Base-by-base conservation (phyloP, 2,329 filamentous ascomycete genomes). In the Fonsecaea nubica region DNA sequence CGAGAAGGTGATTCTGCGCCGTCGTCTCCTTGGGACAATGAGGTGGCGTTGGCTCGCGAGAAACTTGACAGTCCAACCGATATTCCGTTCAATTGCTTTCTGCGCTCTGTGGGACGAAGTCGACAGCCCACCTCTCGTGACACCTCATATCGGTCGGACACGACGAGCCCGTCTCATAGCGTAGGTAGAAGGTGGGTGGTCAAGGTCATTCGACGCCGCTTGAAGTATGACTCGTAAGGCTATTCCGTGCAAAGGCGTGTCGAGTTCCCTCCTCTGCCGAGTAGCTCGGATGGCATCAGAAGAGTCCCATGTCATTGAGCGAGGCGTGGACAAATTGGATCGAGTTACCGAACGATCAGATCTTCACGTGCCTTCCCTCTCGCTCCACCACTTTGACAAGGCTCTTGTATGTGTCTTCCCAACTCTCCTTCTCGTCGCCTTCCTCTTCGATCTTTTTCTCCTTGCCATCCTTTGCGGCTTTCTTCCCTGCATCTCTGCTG, bases 341-440 rank as follows among this genome's bases (percentile, higher is more conserved):
- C 33, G 18, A 18, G 38, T 5, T 42, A 2, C 13, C 13, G 21
- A 33, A 18, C n/a, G 32, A 32, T 71, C 76, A 83, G 72, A 88
- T 81, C 78, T 82, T 85, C 64, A 88, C 84, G 68, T 80, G 82
- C 78, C 84, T 82, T 57, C 79, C 79, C 75, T 88, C 85, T 81
- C 88, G 88, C 72, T 82, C 74, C 50, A 86, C 86, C 64, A 87
- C 73, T 80, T 87, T 88, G 69, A 83, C 80, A 73, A 89, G 76
- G 70, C 87, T 85, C 55, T 79, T 81, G 74, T 83, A 87, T 6
- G 82, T 80, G 75, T 86, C 83, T 67, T 77, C 79, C 74, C 84
- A 87, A 62, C 80, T 79, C 63, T 76, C 73, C 38, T 74, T 75
- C 18, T 76, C 77, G 65, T 82, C 82, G 70, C 80, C 78, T 58